Evolutionary conservation across 768 basidiomycete species (phyloP), one percentile per base, ranked within the genome.

Genomic region (Chalciporus chontae): DNA sequence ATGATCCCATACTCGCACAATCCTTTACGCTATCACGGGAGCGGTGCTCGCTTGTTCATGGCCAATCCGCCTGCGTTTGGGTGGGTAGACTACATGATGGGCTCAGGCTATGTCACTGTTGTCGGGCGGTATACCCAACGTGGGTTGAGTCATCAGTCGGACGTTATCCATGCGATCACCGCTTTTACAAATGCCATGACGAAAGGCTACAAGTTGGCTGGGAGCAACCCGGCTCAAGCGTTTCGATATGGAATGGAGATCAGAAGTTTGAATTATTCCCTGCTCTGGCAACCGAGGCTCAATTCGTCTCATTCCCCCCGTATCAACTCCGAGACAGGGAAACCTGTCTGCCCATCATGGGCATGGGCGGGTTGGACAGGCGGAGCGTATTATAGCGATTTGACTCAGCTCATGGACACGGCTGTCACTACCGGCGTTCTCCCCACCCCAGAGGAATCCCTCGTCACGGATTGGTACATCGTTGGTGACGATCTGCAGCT

Each of bases 311-410:
- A 52, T 37, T 27, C 43, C 4, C 50, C 57, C 6, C 63, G 62
- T 2, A 39, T 37, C 21, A n/a, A 7, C 2, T 26, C 34, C 13
- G 13, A 42, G 31, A 10, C 19, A 2, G 27, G 21, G 17, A 19
- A 14, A 32, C n/a, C 50, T 1, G 19, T 11, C 27, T 64, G 52
- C 47, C 62, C 60, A 5, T 62, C 63, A 14, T 63, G 62, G 62
- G 60, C 63, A 13, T 63, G 62, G 57, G 51, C 63, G 5, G 62
- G 57, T 2, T 63, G 62, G 63, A 55, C 40, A 21, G 63, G 63
- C 34, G 60, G 57, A 8, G 45, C 54, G 13, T 23, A 47, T 7
- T 58, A 53, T n/a, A 36, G 34, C 34, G 34, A 36, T 7, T 4
- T 36, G 15, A 6, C 5, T 5, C 34, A 36, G 34, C n/a, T 36